A percentile compares a stretch with the other conserved stretches of the same genome.
These are phyloP conservation scores for Ustilago curta DNA, from an alignment of 1,284 basidiomycete genomes.

Conservation along the genomic window DNA sequence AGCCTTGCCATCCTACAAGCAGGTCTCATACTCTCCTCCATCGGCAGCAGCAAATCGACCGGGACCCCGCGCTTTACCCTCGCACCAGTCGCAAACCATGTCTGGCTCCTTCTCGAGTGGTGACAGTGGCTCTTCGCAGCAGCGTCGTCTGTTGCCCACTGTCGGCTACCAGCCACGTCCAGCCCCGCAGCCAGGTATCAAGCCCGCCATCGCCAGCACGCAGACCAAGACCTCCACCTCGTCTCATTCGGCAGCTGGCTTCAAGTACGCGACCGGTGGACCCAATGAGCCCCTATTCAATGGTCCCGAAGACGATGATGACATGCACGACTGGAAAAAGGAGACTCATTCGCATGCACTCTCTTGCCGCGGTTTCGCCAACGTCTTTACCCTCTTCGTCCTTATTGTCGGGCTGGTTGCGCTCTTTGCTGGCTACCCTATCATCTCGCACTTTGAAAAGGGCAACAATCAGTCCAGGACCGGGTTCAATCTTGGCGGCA, in stretches of 20 bases:
- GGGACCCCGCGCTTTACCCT: conserved; percentile 5
- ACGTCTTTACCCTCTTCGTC: conserved; percentile 45
- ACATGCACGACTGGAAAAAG: conserved; percentile 55
- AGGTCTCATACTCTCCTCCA: conserved; percentile 32
- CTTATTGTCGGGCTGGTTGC: conserved; percentile 46
- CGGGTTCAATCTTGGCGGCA: conserved; percentile 77
- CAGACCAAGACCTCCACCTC: conserved; percentile 20
- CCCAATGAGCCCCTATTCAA: conserved; percentile 22
- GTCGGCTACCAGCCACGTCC: conserved; percentile 15
- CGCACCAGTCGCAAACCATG: conserved; percentile 16
- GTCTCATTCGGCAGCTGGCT: conserved; percentile 17
- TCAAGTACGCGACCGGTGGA: conserved; percentile 31
- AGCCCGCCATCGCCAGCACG: conserved; percentile 1
- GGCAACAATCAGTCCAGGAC: conserved; percentile 13
- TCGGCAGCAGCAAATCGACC: conserved; percentile 6
- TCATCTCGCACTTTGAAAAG: conserved; percentile 50
- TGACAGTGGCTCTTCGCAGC: conserved; percentile 26
- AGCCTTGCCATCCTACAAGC: conserved; percentile 40
- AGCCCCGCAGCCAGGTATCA: conserved; percentile 2
- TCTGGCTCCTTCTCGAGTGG: conserved; percentile 44
- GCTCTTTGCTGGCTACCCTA: conserved; percentile 60
- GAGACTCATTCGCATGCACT: conserved; percentile 31
- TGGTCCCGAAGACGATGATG: conserved; percentile 55
- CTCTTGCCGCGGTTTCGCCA: conserved; percentile 50
- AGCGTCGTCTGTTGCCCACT: conserved; percentile 27